A percentile compares a stretch with the other conserved stretches of the same genome.
These are phyloP conservation scores for Sclerospora graminicola DNA, from an alignment of 352 stramenopile genomes.

Conservation along the genomic window DNA sequence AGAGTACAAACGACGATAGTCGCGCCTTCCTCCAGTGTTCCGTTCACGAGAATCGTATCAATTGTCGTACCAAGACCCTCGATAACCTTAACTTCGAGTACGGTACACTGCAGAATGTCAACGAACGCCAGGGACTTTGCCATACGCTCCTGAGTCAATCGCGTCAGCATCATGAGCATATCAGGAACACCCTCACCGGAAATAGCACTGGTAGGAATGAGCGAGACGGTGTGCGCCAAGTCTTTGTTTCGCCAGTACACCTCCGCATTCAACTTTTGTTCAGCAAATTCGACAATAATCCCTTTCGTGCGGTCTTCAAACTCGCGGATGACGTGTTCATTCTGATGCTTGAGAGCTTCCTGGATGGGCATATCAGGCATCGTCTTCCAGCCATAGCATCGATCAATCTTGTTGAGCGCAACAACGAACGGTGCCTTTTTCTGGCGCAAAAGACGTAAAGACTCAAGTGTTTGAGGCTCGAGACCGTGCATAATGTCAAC, in stretches of 20 bases:
- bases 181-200: conserved; percentile 98
- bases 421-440: conserved; percentile 97
- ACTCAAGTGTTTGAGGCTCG: conserved; percentile 98
- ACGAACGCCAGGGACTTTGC: conserved; percentile 82
- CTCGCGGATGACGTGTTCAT: conserved; percentile 92
- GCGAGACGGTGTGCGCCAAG: conserved; percentile 90
- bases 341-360: conserved; percentile 82
- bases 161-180: conserved; percentile 94
- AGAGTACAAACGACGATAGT: conserved; percentile 97
- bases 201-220: conserved; percentile 98
- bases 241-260: conserved; percentile 99
- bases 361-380: conserved; percentile 92
- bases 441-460: conserved; percentile 92
- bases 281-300: conserved; percentile 92
- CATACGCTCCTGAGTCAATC: conserved; percentile 94
- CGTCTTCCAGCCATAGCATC: conserved; percentile 98
- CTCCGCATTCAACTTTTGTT: conserved; percentile 97
- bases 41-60: conserved; percentile 98
- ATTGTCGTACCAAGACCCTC: conserved; percentile 98
- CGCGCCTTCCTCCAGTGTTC: conserved; percentile 91
- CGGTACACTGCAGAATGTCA: conserved; percentile 92
- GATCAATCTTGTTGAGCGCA: conserved; percentile 99
- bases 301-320: conserved; percentile 91
- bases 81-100: conserved; percentile 99
- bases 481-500: conserved; percentile 99